These are phyloP conservation scores for Saccharomycopsis schoenii DNA, from an alignment of 805 yeast genomes.

Conservation along the genomic window DNA sequence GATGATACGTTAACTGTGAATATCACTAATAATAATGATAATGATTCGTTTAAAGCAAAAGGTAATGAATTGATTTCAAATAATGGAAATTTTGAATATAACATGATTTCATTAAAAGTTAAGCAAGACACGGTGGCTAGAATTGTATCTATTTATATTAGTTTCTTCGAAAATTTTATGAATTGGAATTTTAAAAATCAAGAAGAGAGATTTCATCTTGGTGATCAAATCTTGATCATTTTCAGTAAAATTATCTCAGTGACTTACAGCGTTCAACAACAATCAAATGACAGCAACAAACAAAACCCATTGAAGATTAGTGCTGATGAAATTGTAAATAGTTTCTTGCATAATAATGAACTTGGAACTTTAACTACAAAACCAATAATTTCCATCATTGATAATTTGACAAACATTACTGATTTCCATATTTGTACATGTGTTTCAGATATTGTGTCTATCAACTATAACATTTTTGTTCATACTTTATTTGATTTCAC, in stretches of 20 bases:
- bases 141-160: conserved; percentile 46
- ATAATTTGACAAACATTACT: conserved; percentile 30
- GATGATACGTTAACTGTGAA: conserved; percentile 24
- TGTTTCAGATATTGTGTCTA: neutral
- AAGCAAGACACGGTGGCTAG: conserved; percentile 48
- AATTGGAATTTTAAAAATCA: conserved; percentile 56
- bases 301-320: conserved; percentile 33
- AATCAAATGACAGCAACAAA: neutral
- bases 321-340: conserved; percentile 38
- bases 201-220: conserved; percentile 52
- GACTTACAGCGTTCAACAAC: conserved; percentile 43
- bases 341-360: conserved; percentile 45
- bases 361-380: conserved; percentile 43
- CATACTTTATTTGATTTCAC: conserved; percentile 45
- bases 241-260: conserved; percentile 46
- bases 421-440: conserved; percentile 23
- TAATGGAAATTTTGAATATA: conserved; percentile 19
- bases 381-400: conserved; percentile 44
- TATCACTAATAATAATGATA: conserved; percentile 27
- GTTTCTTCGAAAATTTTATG: conserved; percentile 62
- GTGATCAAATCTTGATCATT: conserved; percentile 41
- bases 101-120: conserved; percentile 29
- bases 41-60: conserved; percentile 16
- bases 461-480: conserved; percentile 39
- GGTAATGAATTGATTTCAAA: conserved; percentile 32